Percentiles rank a stretch among this genome's conserved stretches.
phyloP scores from a whole-genome alignment of 2,329 filamentous ascomycete genomes.

The Alternaria brassicae region DNA sequence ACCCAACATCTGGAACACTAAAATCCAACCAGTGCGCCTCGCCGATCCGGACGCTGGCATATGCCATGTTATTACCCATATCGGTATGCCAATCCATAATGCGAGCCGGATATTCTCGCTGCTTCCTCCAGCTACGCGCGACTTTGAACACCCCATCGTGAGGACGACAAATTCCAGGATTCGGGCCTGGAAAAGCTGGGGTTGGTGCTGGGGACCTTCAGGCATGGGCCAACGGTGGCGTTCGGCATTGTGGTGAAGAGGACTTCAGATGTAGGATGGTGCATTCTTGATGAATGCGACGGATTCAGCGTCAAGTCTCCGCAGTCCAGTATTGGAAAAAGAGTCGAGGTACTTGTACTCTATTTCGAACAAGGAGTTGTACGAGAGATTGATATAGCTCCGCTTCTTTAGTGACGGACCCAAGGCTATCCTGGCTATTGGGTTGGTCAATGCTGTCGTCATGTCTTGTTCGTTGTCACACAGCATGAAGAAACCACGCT shows the following conservation, averaged over 20 bases:
- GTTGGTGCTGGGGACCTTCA: conserved; percentile 1
- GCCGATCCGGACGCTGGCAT: neutral
- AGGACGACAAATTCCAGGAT: neutral
- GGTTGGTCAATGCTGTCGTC: neutral
- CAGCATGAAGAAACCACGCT: conserved; percentile 18
- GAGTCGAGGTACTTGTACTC: conserved; percentile 25
- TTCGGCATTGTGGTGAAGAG: conserved; percentile 9
- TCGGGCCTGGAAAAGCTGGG: neutral
- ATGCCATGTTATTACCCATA: neutral
- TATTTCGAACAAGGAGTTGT: conserved; percentile 14
- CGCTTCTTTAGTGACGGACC: conserved; percentile 23
- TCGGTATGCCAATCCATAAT: neutral
- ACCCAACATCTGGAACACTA: neutral
- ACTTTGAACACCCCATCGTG: neutral
- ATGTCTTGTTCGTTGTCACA: conserved; percentile 13
- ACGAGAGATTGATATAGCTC: conserved; percentile 30
- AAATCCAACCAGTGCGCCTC: neutral
- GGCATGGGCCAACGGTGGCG: conserved; percentile 5
- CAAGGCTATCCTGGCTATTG: conserved; percentile 13
- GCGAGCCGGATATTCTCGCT: neutral
- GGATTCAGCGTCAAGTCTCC: conserved; percentile 19
- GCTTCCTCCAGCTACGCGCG: neutral
- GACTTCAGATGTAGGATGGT: neutral
- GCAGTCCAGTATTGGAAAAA: conserved; percentile 5
- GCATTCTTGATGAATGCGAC: conserved; percentile 14